A percentile compares a stretch with the other conserved stretches of the same genome.
Evolutionary conservation across 345 rosid genomes (phyloP).

Genomic region (Salix arbutifolia): DNA sequence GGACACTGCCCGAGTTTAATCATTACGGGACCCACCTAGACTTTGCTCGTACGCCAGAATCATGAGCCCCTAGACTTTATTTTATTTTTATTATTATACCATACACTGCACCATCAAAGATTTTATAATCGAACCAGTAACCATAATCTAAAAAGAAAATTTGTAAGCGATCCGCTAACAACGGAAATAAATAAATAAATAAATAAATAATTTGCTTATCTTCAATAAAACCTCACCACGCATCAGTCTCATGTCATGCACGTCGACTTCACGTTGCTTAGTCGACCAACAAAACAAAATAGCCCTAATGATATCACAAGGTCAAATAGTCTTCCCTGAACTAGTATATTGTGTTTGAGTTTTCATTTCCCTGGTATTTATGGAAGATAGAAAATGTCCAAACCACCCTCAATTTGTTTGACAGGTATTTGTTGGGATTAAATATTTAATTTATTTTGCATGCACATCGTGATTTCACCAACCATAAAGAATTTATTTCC

Average conservation of each 20-base stretch:
- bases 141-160: background rate
- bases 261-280: constrained; percentile 53
- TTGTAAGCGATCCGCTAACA: constrained; percentile 35
- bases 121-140: constrained; percentile 4
- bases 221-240: background rate
- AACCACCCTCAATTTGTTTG: background rate
- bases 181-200: constrained; percentile 23
- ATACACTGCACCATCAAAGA: background rate
- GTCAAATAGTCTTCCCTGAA: constrained; percentile 23
- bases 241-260: constrained; percentile 47
- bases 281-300: constrained; percentile 10
- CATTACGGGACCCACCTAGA: constrained; percentile 50
- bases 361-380: background rate
- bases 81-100: background rate
- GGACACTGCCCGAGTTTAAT: constrained; percentile 41
- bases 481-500: constrained; percentile 14
- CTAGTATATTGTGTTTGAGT: background rate
- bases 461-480: constrained; percentile 29
- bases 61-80: constrained; percentile 41
- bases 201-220: background rate
- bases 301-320: constrained; percentile 5
- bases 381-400: background rate
- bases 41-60: constrained; percentile 65
- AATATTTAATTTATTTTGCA: constrained; percentile 20
- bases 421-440: background rate